Percentiles rank a stretch among this genome's conserved stretches.
Evolutionary conservation across 257 asterid genomes (phyloP).

Genomic region (Marsdenia floribunda): DNA sequence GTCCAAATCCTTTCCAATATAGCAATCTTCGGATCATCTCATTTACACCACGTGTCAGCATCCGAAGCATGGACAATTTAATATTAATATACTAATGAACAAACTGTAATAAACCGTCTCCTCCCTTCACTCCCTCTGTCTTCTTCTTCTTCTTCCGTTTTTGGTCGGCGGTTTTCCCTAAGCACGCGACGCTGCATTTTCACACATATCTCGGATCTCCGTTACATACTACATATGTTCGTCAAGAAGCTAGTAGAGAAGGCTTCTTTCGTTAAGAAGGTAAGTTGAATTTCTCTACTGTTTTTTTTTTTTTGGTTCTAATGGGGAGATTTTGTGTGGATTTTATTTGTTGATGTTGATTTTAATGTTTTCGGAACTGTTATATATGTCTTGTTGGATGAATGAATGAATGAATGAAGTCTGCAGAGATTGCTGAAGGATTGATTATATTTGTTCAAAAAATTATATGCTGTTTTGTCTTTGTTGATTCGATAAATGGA

Average conservation of each 20-base stretch:
- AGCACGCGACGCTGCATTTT: constrained; percentile 4
- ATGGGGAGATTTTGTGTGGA: not conserved
- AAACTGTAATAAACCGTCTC: constrained; percentile 44
- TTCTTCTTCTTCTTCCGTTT: constrained; percentile 14
- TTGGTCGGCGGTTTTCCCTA: constrained; percentile 18
- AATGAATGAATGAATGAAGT: not conserved
- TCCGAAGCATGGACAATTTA: constrained; percentile 1
- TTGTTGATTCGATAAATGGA: not conserved
- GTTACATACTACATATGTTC: constrained; percentile 25
- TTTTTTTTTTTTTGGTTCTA: not conserved
- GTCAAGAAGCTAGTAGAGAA: constrained; percentile 88
- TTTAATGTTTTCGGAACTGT: not conserved
- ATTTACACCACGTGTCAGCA: constrained; percentile 57
- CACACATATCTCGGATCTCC: not conserved
- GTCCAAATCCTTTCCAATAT: constrained; percentile 24
- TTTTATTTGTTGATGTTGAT: not conserved
- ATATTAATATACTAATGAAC: not conserved
- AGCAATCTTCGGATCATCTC: constrained; percentile 52
- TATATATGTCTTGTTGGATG: not conserved
- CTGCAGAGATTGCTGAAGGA: not conserved
- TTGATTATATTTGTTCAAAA: not conserved
- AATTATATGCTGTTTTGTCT: not conserved
- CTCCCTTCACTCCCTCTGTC: constrained; percentile 12
- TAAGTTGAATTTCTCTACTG: constrained; percentile 10
- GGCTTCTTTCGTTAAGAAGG: constrained; percentile 80